Conservation (phyloP, 345 rosid species). For the Lumnitzera littorea region DNA sequence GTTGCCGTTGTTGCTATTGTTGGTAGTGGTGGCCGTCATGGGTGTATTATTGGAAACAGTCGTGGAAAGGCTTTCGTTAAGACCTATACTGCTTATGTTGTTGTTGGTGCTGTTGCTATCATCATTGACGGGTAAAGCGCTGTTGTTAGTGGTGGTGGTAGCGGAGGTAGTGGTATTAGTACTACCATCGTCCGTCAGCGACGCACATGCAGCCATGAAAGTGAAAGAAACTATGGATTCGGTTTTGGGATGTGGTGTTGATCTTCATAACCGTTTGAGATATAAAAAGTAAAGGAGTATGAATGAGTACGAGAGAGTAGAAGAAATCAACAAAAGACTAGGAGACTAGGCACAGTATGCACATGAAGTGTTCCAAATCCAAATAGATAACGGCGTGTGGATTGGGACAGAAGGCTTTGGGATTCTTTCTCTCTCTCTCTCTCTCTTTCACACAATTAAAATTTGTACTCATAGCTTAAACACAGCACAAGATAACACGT, state of each 20-base stretch:
- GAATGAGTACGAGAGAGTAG: too few relatives aligned
- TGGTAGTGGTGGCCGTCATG: neutral
- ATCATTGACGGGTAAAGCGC: neutral
- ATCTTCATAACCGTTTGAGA: constrained; percentile 7
- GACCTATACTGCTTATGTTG: too few relatives aligned
- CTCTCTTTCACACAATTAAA: too few relatives aligned
- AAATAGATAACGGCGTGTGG: constrained; percentile 37
- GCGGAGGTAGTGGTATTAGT: constrained; percentile 9
- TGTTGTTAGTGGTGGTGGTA: constrained; percentile 7
- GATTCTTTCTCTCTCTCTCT: constrained; percentile 15
- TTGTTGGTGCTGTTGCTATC: too few relatives aligned
- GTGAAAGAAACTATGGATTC: neutral
- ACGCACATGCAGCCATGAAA: constrained; percentile 51
- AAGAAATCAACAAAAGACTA: too few relatives aligned
- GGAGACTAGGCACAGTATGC: neutral
- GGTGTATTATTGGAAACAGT: constrained; percentile 11
- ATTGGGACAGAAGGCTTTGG: constrained; percentile 31
- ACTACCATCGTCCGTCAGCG: constrained; percentile 18
- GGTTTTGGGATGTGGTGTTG: too few relatives aligned
- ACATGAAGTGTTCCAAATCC: constrained; percentile 11
- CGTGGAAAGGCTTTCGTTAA: constrained; percentile 6
- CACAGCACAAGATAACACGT: too few relatives aligned
- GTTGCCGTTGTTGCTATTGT: constrained; percentile 11
- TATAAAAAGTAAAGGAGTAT: too few relatives aligned
- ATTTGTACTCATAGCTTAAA: too few relatives aligned